phyloP scores from a whole-genome alignment of 2,329 filamentous ascomycete species.

The Neofusicoccum kwambonambiense region DNA sequence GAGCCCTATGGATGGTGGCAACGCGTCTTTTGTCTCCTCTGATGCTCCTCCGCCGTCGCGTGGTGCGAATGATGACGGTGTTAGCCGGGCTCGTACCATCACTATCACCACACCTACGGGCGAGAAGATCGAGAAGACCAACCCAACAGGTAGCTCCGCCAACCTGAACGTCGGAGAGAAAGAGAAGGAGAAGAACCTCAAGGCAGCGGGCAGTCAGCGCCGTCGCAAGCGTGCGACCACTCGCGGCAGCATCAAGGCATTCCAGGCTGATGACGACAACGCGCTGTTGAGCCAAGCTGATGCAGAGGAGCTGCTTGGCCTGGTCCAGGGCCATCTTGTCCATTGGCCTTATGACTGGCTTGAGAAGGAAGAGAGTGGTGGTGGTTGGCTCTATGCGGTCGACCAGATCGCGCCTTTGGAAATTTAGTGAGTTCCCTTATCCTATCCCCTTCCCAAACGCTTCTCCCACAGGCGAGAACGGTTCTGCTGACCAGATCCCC shows the following conservation, averaged over 20 bases:
- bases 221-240: slow-evolving; percentile 69
- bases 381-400: slow-evolving; percentile 95
- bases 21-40: slow-evolving; percentile 4
- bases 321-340: slow-evolving; percentile 86
- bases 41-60: not conserved
- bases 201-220: slow-evolving; percentile 50
- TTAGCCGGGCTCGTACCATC: slow-evolving; percentile 33
- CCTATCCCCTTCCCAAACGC: no score
- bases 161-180: not conserved
- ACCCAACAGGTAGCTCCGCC: slow-evolving; percentile 4
- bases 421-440: slow-evolving; percentile 72
- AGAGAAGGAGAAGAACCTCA: not conserved
- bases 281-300: slow-evolving; percentile 67
- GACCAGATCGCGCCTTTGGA: slow-evolving; percentile 94
- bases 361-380: slow-evolving; percentile 82
- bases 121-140: not conserved
- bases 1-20: slow-evolving; percentile 20
- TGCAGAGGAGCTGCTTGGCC: slow-evolving; percentile 75
- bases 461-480: no score
- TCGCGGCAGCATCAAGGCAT: slow-evolving; percentile 64
- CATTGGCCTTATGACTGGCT: slow-evolving; percentile 91
- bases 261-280: slow-evolving; percentile 66
- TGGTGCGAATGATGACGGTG: slow-evolving; percentile 5
- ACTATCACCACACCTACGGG: slow-evolving; percentile 34
- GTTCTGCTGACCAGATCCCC: not conserved